These are phyloP conservation scores for Silybum marianum DNA, from an alignment of 129 eudicot species.

Conservation along the genomic window DNA sequence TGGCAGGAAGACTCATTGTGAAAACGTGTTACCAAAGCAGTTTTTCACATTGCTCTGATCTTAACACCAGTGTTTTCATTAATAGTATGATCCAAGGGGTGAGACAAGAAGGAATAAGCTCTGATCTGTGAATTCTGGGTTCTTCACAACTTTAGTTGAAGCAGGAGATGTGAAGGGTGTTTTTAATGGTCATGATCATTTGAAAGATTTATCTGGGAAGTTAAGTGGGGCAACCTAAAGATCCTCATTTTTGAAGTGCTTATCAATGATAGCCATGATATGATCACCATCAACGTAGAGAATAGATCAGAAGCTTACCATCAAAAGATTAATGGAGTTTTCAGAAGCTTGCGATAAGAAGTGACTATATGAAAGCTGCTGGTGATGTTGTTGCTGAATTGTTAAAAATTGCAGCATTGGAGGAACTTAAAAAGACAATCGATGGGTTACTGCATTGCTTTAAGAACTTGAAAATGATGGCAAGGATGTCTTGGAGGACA, in stretches of 20 bases:
- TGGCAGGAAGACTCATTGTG: constrained; percentile 63
- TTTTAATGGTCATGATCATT: constrained; percentile 86
- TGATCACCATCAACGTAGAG: constrained; percentile 96
- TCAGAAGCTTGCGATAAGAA: too few relatives aligned
- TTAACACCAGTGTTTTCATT: constrained; percentile 71
- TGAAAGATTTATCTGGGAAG: constrained; percentile 88
- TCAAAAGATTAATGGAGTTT: too few relatives aligned
- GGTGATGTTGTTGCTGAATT: too few relatives aligned
- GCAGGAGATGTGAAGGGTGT: constrained; percentile 87
- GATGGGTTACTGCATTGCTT: constrained; percentile 81
- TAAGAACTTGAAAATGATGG: constrained; percentile 81
- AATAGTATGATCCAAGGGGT: constrained; percentile 67
- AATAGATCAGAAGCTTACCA: too few relatives aligned
- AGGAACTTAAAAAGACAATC: too few relatives aligned
- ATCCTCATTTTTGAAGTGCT: constrained; percentile 86
- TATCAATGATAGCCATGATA: constrained; percentile 78
- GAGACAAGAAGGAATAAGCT: constrained; percentile 81
- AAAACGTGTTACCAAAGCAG: constrained; percentile 73
- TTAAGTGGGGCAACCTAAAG: constrained; percentile 59
- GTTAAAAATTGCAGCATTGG: too few relatives aligned
- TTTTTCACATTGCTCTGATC: constrained; percentile 66
- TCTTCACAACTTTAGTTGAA: constrained; percentile 67
- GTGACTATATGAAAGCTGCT: too few relatives aligned
- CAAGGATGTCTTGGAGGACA: constrained; percentile 84
- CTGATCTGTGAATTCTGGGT: constrained; percentile 80